A percentile compares a stretch with the other conserved stretches of the same genome.
phyloP scores from a whole-genome alignment of 2,329 filamentous ascomycete genomes.

The Aspergillus sergii region DNA sequence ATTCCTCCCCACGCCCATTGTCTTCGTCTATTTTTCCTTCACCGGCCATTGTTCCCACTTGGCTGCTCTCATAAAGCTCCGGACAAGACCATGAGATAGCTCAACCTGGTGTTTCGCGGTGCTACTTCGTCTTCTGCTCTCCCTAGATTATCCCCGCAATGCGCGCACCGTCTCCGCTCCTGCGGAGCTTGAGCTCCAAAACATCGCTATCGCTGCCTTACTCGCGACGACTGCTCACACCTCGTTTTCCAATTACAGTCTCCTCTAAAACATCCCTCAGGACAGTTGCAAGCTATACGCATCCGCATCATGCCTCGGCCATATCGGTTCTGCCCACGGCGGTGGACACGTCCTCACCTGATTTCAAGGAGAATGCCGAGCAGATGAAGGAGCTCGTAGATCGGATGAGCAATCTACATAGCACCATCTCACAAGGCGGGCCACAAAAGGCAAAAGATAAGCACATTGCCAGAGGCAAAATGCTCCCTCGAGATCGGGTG shows the following conservation, averaged over 20 bases:
- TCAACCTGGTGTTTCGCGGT: not conserved
- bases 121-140: slow-evolving; percentile 9
- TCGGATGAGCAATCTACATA: slow-evolving; percentile 70
- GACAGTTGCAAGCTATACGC: slow-evolving; percentile 73
- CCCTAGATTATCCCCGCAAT: slow-evolving; percentile 34
- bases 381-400: slow-evolving; percentile 75
- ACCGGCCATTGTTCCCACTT: not conserved
- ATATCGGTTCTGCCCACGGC: slow-evolving; percentile 77
- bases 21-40: slow-evolving; percentile 1
- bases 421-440: slow-evolving; percentile 73
- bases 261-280: slow-evolving; percentile 28
- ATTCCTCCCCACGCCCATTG: slow-evolving; percentile 11
- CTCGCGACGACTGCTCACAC: slow-evolving; percentile 24
- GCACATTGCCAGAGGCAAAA: slow-evolving; percentile 85
- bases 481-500: slow-evolving; percentile 88
- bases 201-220: slow-evolving; percentile 22
- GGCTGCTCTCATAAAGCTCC: not conserved
- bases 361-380: slow-evolving; percentile 78
- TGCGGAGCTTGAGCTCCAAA: slow-evolving; percentile 40
- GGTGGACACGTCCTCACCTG: slow-evolving; percentile 74
- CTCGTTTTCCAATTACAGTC: slow-evolving; percentile 10
- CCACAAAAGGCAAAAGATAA: slow-evolving; percentile 81
- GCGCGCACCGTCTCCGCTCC: slow-evolving; percentile 41
- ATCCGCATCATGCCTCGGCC: slow-evolving; percentile 77
- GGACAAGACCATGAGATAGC: slow-evolving; percentile 7